Percentiles rank a stretch among this genome's conserved stretches.
Evolutionary conservation across 495 filamentous ascomycete genomes (phyloP).

Genomic region (Aspergillus sclerotioniger): DNA sequence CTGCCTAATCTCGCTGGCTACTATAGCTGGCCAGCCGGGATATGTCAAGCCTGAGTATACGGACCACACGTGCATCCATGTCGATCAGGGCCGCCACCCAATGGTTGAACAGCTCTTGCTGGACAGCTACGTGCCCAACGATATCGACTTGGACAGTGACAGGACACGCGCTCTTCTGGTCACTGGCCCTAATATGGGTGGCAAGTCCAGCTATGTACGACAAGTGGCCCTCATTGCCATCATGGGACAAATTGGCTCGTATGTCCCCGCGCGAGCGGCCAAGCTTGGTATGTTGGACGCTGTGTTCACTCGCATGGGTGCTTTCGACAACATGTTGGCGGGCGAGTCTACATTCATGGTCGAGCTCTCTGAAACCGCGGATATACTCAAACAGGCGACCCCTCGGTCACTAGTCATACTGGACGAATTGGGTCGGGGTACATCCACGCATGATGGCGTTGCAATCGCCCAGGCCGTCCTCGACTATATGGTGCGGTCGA

Average conservation of each 20-base stretch:
- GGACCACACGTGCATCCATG: conserved; percentile 63
- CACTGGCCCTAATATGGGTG: conserved; percentile 98
- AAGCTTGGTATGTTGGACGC: conserved; percentile 80
- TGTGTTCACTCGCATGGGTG: conserved; percentile 95
- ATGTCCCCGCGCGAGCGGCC: conserved; percentile 78
- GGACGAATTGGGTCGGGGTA: conserved; percentile 94
- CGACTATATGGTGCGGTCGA: conserved; percentile 73
- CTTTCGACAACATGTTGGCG: conserved; percentile 92
- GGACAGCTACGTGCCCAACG: conserved; percentile 89
- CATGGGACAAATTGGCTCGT: conserved; percentile 92
- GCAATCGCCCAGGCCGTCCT: conserved; percentile 94
- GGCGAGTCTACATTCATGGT: conserved; percentile 98
- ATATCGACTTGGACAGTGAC: conserved; percentile 63
- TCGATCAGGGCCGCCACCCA: conserved; percentile 82
- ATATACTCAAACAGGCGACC: conserved; percentile 86
- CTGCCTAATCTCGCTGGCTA: conserved; percentile 82
- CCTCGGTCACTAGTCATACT: conserved; percentile 80
- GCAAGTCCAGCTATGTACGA: conserved; percentile 92
- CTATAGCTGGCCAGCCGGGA: conserved; percentile 79
- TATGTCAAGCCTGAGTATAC: conserved; percentile 86
- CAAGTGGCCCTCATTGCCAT: conserved; percentile 88
- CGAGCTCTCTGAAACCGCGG: conserved; percentile 85
- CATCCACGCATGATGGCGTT: conserved; percentile 90
- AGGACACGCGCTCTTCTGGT: conserved; percentile 76
- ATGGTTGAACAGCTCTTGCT: conserved; percentile 93